Base-by-base conservation (phyloP, 2,329 filamentous ascomycete genomes). In the Nemania sp. region DNA sequence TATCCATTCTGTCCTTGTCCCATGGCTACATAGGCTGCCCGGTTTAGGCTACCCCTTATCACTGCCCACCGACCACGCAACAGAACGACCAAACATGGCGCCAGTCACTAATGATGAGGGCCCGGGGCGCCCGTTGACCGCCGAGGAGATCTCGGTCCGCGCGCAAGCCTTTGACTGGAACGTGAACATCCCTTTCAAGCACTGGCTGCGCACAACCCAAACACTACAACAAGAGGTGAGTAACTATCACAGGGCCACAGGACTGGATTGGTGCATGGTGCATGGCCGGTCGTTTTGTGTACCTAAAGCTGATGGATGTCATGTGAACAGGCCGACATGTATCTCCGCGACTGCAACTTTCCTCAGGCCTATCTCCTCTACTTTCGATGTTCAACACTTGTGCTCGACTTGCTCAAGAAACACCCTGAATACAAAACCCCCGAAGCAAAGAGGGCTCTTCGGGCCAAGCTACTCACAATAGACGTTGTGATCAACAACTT, bases 321-420 rank as follows among this genome's bases (percentile, higher is more conserved):
- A 35, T 35, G 43, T 22, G 22, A 54, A 35, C 76, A 98, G 93
- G 94, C 93, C 22, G 86, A 89, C 59, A 93, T 95, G 74, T 97
- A 97, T 77, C 87, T 96, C 75, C 87, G 88, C 49, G 95, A 98
- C 80, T 91, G 91, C 75, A 94, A 98, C 80, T 89, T 93, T 71
- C 89, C 94, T 74, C 92, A 96, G 77, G 93, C 95, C 4, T 99
- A 97, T 79, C 87, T 98, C 62, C 89, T 98, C 67, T 88, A 97
- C n/a, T 93, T 96, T 78, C 90, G 96, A 73, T 94, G 97, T 81
- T 93, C 93, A 10, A 87, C 91, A 61, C 89, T 99, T n/a, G 88
- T 97, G 26, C 83, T 97, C 29, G 88, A 93, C 6, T 87, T 91
- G 62, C 84, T 99, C 8, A 86, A 88, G 0, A 86, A 83, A 1